Evolutionary conservation across 2,329 filamentous ascomycete genomes (phyloP).

Genomic region (Pseudopyricularia cyperi): DNA sequence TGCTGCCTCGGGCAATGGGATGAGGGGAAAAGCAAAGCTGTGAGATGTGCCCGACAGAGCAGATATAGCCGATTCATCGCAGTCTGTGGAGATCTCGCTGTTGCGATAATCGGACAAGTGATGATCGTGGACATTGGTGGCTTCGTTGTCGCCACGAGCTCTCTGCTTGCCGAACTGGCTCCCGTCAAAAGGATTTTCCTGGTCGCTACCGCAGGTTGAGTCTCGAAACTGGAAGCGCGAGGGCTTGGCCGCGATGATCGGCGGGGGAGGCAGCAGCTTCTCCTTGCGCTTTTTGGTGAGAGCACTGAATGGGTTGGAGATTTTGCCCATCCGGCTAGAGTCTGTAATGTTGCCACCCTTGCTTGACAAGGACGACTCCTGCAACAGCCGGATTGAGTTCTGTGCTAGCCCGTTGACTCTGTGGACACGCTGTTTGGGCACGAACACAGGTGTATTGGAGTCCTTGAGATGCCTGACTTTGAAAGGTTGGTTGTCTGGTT

Average conservation of each 20-base stretch:
- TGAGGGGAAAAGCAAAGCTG: constrained; percentile 16
- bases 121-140: not conserved
- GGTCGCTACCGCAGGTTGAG: constrained; percentile 1
- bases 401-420: constrained; percentile 18
- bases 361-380: not conserved
- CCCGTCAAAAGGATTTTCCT: not conserved
- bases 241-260: not conserved
- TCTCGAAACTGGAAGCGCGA: constrained; percentile 7
- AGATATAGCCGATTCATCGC: constrained; percentile 2
- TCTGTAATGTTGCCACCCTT: not conserved
- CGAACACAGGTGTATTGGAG: constrained; percentile 14
- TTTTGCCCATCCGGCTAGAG: not conserved
- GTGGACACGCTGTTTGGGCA: constrained; percentile 15
- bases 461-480: constrained; percentile 9
- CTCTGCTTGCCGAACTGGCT: not conserved
- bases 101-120: not conserved
- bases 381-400: constrained; percentile 9
- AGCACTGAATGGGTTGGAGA: not conserved
- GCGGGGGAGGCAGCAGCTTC: not conserved
- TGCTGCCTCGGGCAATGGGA: constrained; percentile 17
- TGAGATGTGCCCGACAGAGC: constrained; percentile 7
- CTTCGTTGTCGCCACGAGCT: not conserved
- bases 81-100: not conserved
- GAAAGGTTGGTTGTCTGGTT: constrained; percentile 5
- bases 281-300: not conserved